Conservation (phyloP, 768 basidiomycete species). For the Phaffia tasmanica region DNA sequence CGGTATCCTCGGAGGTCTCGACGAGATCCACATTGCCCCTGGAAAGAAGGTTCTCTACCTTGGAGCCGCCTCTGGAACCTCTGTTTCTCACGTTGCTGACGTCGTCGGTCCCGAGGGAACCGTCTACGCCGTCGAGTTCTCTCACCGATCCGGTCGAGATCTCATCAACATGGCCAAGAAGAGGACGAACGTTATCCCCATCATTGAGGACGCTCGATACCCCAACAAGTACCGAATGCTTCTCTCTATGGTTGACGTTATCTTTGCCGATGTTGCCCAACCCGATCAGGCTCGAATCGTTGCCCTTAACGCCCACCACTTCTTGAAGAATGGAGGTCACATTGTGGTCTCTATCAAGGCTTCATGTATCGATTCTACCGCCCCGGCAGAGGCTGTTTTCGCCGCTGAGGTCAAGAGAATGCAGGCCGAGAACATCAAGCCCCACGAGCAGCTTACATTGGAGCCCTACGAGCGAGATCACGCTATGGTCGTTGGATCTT, state of each 20-base stretch:
- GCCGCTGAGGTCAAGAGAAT: slow-evolving; percentile 73
- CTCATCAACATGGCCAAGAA: slow-evolving; percentile 99
- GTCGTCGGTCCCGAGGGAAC: slow-evolving; percentile 95
- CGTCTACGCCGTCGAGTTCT: slow-evolving; percentile 98
- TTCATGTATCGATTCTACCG: slow-evolving; percentile 96
- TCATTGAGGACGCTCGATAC: slow-evolving; percentile 91
- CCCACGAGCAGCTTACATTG: slow-evolving; percentile 86
- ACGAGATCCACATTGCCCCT: slow-evolving; percentile 80
- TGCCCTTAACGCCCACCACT: slow-evolving; percentile 78
- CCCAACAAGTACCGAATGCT: slow-evolving; percentile 98
- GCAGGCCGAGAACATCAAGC: slow-evolving; percentile 71
- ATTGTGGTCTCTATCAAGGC: slow-evolving; percentile 97
- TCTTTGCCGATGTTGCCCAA: slow-evolving; percentile 97
- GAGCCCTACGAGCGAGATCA: slow-evolving; percentile 48
- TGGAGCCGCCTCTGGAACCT: slow-evolving; percentile 94
- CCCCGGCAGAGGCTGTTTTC: slow-evolving; percentile 77
- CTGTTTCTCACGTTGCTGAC: slow-evolving; percentile 97
- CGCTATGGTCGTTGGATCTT: slow-evolving; percentile 38
- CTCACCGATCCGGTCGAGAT: slow-evolving; percentile 89
- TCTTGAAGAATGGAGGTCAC: slow-evolving; percentile 89
- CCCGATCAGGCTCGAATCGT: slow-evolving; percentile 99
- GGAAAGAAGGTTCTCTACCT: slow-evolving; percentile 95
- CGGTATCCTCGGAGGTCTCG: slow-evolving; percentile 89
- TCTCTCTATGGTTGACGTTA: slow-evolving; percentile 84
- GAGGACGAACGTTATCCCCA: slow-evolving; percentile 96